Conservation (phyloP, 192 early-diverging fungal genomes). For the Dissophora globulifera region DNA sequence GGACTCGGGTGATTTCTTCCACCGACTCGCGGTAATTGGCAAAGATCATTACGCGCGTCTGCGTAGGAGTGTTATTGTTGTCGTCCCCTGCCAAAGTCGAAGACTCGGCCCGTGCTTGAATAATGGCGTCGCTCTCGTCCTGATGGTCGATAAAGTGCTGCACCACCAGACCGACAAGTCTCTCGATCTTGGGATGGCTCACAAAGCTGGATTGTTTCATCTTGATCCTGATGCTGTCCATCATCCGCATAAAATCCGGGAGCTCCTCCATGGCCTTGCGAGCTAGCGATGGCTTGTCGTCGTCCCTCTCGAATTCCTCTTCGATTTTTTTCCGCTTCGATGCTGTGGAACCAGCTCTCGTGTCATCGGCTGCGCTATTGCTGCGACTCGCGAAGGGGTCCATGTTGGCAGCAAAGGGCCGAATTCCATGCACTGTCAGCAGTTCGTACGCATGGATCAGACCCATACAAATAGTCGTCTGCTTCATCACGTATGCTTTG, state of each 20-base stretch:
- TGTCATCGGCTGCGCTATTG: background rate
- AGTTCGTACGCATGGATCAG: constrained; percentile 57
- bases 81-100: background rate
- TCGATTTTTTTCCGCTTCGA: constrained; percentile 4
- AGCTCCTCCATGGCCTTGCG: constrained; percentile 48
- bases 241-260: constrained; percentile 49
- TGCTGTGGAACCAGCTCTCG: background rate
- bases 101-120: background rate
- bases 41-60: constrained; percentile 86
- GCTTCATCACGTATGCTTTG: constrained; percentile 18
- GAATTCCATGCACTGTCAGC: constrained; percentile 59
- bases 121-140: constrained; percentile 15
- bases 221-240: constrained; percentile 51
- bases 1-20: constrained; percentile 77
- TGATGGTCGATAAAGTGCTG: constrained; percentile 73
- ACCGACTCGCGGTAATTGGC: constrained; percentile 87
- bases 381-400: constrained; percentile 25
- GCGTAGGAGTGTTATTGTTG: background rate
- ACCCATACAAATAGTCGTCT: constrained; percentile 32
- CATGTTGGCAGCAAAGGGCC: constrained; percentile 56
- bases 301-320: constrained; percentile 13
- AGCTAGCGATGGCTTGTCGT: constrained; percentile 33
- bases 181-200: constrained; percentile 87
- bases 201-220: constrained; percentile 57
- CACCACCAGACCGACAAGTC: constrained; percentile 68